Percentiles rank a stretch among this genome's conserved stretches.
These are phyloP conservation scores for Phaseolus lunatus DNA, from an alignment of 306 rosid species.

Conservation along the genomic window DNA sequence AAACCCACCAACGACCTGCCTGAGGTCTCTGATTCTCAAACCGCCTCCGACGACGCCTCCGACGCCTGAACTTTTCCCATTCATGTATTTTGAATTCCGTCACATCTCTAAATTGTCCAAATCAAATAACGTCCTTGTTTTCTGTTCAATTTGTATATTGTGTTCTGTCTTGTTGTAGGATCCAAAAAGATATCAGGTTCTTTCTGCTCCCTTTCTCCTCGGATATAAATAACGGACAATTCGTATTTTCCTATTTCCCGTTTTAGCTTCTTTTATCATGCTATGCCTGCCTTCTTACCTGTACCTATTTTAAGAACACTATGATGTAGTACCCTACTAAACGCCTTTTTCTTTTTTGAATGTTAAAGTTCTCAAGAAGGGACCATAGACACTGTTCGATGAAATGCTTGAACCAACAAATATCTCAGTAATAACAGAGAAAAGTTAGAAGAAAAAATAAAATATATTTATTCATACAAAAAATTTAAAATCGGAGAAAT, in stretches of 20 bases:
- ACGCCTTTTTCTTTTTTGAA: no score
- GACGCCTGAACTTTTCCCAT: constrained; percentile 11
- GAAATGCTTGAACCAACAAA: no score
- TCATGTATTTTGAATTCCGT: constrained; percentile 26
- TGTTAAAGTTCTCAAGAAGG: no score
- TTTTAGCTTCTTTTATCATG: background rate
- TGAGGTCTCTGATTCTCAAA: background rate
- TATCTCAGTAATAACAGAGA: no score
- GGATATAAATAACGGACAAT: background rate
- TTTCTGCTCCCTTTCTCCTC: background rate
- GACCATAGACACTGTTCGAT: background rate
- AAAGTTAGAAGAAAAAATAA: no score
- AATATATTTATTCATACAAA: no score
- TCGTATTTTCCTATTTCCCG: background rate
- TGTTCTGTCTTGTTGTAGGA: background rate
- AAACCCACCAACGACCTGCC: background rate
- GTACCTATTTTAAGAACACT: background rate
- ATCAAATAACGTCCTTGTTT: background rate
- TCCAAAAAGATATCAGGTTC: background rate
- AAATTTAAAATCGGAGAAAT: no score
- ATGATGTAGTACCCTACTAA: no score
- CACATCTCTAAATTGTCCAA: background rate
- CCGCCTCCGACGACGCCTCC: background rate
- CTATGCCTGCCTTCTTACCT: background rate
- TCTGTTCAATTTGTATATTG: background rate